Base-by-base conservation (phyloP, 163 green algal species). In the Scenedesmus sp. region DNA sequence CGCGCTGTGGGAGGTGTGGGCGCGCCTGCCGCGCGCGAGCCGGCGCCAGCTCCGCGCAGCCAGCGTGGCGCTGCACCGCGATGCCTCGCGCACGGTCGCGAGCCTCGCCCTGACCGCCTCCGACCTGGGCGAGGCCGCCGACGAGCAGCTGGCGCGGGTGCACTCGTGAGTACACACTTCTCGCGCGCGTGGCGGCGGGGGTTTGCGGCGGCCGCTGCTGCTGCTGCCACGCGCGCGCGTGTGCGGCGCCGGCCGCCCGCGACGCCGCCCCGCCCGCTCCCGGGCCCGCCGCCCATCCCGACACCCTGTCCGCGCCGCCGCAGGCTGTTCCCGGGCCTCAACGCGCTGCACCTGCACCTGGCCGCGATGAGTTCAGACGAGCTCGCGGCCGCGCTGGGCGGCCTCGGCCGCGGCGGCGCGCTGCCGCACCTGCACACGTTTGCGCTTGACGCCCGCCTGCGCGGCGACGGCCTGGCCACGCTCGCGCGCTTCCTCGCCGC, bases 331-430 rank as follows among this genome's bases (percentile, higher is more conserved):
- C 69, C 69, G 2, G 54, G 36, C 24, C 69, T 77, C 36, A 77
- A 47, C 39, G 22, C 66, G 58, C 54, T 77, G 2, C 33, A 77
- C 22, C 54, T 77, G 36, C 69, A 77, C 28, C 22, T 77, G 39
- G 10, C 39, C 10, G 39, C 39, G 7, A 47, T 15, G 7, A 47
- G 39, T 15, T 47, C 39, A n/a, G n/a, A n/a, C n/a, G n/a, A n/a
- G n/a, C n/a, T n/a, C n/a, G n/a, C n/a, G n/a, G n/a, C n/a, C n/a
- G n/a, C n/a, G n/a, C n/a, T n/a, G n/a, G 39, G 39, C 39, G 10
- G 39, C 39, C 39, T 47, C 39, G 39, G 39, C 6, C 39, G 39
- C 39, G 10, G 39, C 6, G 39, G 24, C 20, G 34, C 54, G 36
- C 54, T 77, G 36, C 54, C 39, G 10, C 50, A 56, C 22, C 69